These are phyloP conservation scores for Paecilomyces dactylethromorphus DNA, from an alignment of 2,329 filamentous ascomycete species.

Conservation along the genomic window DNA sequence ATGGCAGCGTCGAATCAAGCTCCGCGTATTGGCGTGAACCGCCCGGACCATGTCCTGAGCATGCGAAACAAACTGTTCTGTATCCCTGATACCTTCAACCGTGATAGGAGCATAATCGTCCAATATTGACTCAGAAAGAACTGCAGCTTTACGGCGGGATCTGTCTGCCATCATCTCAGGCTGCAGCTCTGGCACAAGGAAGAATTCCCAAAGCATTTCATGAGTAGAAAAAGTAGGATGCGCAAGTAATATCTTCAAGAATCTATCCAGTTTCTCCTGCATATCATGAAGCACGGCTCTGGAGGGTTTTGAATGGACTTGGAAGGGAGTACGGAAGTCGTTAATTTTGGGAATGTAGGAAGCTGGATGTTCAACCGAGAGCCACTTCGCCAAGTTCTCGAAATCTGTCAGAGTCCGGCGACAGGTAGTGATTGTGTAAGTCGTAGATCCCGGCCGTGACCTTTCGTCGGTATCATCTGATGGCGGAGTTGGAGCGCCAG, in stretches of 20 bases:
- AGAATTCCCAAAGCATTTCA: conserved; percentile 98
- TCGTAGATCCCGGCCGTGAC: conserved; percentile 51
- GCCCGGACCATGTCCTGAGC: conserved; percentile 83
- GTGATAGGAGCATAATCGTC: conserved; percentile 81
- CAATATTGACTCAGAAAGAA: conserved; percentile 72
- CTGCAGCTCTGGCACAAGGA: conserved; percentile 90
- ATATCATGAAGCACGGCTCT: conserved; percentile 79
- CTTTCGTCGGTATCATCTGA: conserved; percentile 45
- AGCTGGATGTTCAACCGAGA: conserved; percentile 83
- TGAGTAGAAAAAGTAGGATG: conserved; percentile 94
- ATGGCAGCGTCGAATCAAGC: conserved; percentile 73
- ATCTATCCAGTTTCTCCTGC: conserved; percentile 78
- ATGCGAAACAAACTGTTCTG: conserved; percentile 87
- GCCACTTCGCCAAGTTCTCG: conserved; percentile 76
- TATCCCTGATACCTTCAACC: conserved; percentile 68
- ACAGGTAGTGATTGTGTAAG: conserved; percentile 85
- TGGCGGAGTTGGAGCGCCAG: conserved; percentile 63
- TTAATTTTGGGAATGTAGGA: conserved; percentile 84
- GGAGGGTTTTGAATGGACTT: conserved; percentile 88
- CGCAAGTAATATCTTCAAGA: conserved; percentile 75
- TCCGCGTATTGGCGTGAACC: conserved; percentile 76
- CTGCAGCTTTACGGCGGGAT: conserved; percentile 77
- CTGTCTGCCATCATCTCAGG: conserved; percentile 83
- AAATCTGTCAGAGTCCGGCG: conserved; percentile 83
- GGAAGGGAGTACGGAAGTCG: conserved; percentile 77